These are phyloP conservation scores for Hanseniaspora valbyensis DNA, from an alignment of 805 yeast genomes.

Conservation along the genomic window DNA sequence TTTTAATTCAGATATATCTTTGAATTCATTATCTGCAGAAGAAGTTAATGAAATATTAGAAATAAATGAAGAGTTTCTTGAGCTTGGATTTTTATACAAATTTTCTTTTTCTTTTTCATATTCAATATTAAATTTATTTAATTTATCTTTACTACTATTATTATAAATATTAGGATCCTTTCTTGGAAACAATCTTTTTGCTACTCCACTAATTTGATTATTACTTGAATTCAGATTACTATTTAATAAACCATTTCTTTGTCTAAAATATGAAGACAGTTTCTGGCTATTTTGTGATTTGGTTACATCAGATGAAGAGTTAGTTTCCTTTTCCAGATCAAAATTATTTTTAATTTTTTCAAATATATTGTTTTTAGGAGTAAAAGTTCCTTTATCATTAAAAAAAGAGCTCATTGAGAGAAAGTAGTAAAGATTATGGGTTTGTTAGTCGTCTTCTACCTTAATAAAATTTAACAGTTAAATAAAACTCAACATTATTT, in stretches of 20 bases:
- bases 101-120: slow-evolving; percentile 3
- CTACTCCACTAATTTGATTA: slow-evolving; percentile 1
- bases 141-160: not conserved
- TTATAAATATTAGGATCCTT: no score
- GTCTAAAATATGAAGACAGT: not conserved
- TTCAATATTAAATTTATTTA: no score
- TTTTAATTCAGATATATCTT: no score
- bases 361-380: slow-evolving; percentile 28
- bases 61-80: no score
- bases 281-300: not conserved
- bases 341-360: slow-evolving; percentile 25
- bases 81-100: no score
- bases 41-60: no score
- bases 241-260: not conserved
- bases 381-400: slow-evolving; percentile 27
- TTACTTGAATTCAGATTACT: not conserved
- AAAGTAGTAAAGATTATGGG: no score
- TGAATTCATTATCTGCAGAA: no score
- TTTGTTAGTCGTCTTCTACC: not conserved
- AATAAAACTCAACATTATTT: no score
- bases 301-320: no score
- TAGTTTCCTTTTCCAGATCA: not conserved
- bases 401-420: slow-evolving; percentile 30
- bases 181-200: not conserved
- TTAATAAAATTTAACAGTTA: no score